Percentiles rank a stretch among this genome's conserved stretches.
Evolutionary conservation across 352 stramenopile genomes (phyloP).

Genomic region (Pythium rhizo-oryzae): DNA sequence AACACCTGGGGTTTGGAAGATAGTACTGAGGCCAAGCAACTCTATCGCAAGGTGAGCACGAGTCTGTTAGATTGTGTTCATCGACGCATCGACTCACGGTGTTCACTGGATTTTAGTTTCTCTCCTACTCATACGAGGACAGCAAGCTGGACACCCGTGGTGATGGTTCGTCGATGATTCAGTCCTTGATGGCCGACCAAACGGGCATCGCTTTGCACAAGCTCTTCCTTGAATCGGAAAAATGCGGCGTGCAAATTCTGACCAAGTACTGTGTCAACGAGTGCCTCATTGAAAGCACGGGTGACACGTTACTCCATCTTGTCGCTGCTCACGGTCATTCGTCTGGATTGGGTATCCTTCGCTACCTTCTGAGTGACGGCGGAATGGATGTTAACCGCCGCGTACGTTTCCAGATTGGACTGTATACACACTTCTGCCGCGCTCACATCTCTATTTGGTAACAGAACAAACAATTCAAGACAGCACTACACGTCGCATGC

Average conservation of each 20-base stretch:
- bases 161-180: too few species aligned
- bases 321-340: slow-evolving; percentile 40
- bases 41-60: slow-evolving; percentile 28
- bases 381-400: slow-evolving; percentile 45
- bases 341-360: slow-evolving; percentile 38
- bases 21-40: slow-evolving; percentile 39
- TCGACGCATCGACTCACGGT: too few species aligned
- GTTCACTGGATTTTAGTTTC: not conserved
- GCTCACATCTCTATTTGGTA: not conserved
- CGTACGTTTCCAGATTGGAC: too few species aligned
- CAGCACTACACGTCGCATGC: slow-evolving; percentile 46
- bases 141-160: too few species aligned
- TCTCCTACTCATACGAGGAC: not conserved
- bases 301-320: slow-evolving; percentile 52
- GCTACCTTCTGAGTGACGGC: slow-evolving; percentile 39
- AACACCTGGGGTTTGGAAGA: slow-evolving; percentile 38
- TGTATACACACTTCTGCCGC: too few species aligned
- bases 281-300: slow-evolving; percentile 48
- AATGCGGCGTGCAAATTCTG: slow-evolving; percentile 36
- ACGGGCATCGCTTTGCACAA: slow-evolving; percentile 48
- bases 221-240: slow-evolving; percentile 41
- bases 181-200: slow-evolving; percentile 20
- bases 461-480: slow-evolving; percentile 60
- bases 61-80: too few species aligned
- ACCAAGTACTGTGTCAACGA: slow-evolving; percentile 45